Evolutionary conservation across 768 basidiomycete genomes (phyloP).

Genomic region (Rhizopogon roseolus): DNA sequence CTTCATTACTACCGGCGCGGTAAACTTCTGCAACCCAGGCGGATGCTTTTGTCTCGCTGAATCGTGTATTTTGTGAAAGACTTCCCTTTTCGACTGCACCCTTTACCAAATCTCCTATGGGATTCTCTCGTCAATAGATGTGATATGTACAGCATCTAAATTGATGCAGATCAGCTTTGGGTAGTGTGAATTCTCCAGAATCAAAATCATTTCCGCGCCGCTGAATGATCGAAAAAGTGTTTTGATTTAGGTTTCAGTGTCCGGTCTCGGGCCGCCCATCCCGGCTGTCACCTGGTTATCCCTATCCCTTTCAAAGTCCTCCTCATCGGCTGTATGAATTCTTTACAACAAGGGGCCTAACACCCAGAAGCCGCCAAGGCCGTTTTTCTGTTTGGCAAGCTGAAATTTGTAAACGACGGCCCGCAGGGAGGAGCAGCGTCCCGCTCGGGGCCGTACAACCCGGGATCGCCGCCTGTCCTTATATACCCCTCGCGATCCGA

Average conservation of each 20-base stretch:
- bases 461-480: slow-evolving; percentile 5
- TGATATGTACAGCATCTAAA: background rate
- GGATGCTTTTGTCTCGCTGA: background rate
- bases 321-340: background rate
- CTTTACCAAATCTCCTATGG: background rate
- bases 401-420: slow-evolving; percentile 1
- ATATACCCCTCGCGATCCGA: slow-evolving; percentile 6
- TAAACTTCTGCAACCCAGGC: background rate
- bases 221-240: too few species aligned
- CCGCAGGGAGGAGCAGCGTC: background rate
- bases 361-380: too few species aligned
- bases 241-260: too few species aligned
- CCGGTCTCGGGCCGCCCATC: too few species aligned
- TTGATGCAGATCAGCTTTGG: background rate
- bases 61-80: background rate
- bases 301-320: too few species aligned
- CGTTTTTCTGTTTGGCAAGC: background rate
- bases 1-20: background rate
- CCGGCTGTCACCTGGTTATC: background rate
- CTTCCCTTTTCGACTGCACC: background rate
- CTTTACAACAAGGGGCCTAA: background rate
- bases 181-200: background rate
- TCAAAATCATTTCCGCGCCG: background rate
- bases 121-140: background rate
- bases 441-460: background rate